Conservation (phyloP, 2,329 filamentous ascomycete species). For the Cyclaneusma minus region DNA sequence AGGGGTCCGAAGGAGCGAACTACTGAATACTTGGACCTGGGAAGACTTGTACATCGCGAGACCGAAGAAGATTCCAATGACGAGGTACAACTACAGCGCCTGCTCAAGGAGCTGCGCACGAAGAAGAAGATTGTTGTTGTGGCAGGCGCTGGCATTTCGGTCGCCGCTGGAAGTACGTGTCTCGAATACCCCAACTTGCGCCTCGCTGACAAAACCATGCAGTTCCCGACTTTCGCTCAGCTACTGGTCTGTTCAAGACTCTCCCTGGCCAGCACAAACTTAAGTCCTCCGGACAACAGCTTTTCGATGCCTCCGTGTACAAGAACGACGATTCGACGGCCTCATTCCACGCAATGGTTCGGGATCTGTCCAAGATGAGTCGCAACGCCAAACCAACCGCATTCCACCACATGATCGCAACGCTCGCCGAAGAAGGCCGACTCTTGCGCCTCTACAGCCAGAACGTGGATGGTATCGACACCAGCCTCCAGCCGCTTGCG, state of each 20-base stretch:
- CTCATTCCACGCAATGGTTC: constrained; percentile 92
- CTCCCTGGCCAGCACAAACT: constrained; percentile 77
- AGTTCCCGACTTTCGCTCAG: constrained; percentile 94
- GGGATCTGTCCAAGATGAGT: constrained; percentile 67
- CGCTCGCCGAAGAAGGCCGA: constrained; percentile 72
- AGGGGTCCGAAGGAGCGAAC: constrained; percentile 54
- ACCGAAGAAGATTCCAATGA: constrained; percentile 34
- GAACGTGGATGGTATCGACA: constrained; percentile 93
- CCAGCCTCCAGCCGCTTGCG: constrained; percentile 59
- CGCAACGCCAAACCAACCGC: constrained; percentile 64
- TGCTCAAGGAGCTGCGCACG: constrained; percentile 63
- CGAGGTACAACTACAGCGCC: constrained; percentile 45
- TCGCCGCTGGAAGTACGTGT: constrained; percentile 74
- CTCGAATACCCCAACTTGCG: constrained; percentile 9
- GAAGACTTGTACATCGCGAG: constrained; percentile 27
- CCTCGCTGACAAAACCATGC: constrained; percentile 6
- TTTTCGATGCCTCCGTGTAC: constrained; percentile 97
- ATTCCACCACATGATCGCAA: constrained; percentile 89
- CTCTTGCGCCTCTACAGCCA: constrained; percentile 86
- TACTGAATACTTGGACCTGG: constrained; percentile 69
- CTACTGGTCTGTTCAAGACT: constrained; percentile 74
- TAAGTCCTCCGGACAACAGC: constrained; percentile 82
- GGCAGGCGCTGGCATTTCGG: constrained; percentile 91
- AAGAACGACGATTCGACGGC: constrained; percentile 78
- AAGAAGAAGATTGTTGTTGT: constrained; percentile 96